phyloP scores from a whole-genome alignment of 2,329 filamentous ascomycete genomes.

The Fusarium paranaense region DNA sequence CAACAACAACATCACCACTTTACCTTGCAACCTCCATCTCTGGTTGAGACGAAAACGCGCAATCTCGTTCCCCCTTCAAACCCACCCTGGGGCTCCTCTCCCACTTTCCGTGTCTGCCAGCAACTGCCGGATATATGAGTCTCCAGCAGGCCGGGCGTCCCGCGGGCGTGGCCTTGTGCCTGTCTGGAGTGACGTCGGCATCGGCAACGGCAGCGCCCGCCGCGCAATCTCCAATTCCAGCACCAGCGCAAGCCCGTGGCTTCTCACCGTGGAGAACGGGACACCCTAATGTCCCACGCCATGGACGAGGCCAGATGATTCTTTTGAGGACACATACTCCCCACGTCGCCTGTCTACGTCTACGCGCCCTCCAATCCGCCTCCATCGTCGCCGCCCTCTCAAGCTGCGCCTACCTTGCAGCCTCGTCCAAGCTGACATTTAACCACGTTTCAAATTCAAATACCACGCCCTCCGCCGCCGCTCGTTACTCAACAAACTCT shows the following conservation, averaged over 20 bases:
- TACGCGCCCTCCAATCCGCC: constrained; percentile 38
- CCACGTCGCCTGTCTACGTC: constrained; percentile 36
- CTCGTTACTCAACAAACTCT: constrained; percentile 29
- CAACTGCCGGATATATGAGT: constrained; percentile 47
- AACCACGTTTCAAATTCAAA: constrained; percentile 32
- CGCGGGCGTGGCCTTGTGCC: constrained; percentile 44
- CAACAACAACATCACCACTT: constrained; percentile 19
- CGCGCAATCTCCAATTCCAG: constrained; percentile 16
- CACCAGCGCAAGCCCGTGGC: constrained; percentile 15
- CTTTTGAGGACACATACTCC: constrained; percentile 39
- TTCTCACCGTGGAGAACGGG: constrained; percentile 36
- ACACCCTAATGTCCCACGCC: constrained; percentile 35
- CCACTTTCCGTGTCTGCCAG: constrained; percentile 31
- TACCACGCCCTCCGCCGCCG: constrained; percentile 13
- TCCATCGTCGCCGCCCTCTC: constrained; percentile 40
- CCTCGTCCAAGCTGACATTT: constrained; percentile 33
- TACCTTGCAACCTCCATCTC: not conserved
- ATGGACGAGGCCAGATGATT: constrained; percentile 39
- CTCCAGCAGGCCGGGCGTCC: constrained; percentile 47
- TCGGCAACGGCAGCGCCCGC: constrained; percentile 32
- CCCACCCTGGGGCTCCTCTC: constrained; percentile 11
- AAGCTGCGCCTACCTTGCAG: constrained; percentile 40
- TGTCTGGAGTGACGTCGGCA: constrained; percentile 44
- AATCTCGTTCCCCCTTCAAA: constrained; percentile 4
- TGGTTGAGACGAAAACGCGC: constrained; percentile 7